phyloP scores from a whole-genome alignment of 805 yeast genomes.

The Lipomyces mesembrius region DNA sequence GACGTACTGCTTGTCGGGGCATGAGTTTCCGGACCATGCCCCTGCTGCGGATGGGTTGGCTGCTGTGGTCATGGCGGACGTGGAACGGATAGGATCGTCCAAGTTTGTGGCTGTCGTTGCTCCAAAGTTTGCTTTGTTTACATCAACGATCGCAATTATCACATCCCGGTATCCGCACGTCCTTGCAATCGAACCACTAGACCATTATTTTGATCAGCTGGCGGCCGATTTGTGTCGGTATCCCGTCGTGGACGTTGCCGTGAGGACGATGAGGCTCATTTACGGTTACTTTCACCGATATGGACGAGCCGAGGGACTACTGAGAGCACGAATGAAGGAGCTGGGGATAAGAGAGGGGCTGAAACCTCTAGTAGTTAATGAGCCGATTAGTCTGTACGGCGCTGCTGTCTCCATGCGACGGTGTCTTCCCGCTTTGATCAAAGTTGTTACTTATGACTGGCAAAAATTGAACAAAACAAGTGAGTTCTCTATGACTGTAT shows the following conservation, averaged over 20 bases:
- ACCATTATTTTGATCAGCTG: constrained; percentile 21
- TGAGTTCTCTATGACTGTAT: constrained; percentile 11
- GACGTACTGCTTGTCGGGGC: constrained; percentile 28
- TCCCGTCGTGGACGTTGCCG: constrained; percentile 21
- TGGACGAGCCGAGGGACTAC: constrained; percentile 20
- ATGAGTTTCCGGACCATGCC: constrained; percentile 18
- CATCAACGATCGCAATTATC: constrained; percentile 7
- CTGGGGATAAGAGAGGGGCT: constrained; percentile 18
- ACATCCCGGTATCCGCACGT: constrained; percentile 25
- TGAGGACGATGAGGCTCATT: constrained; percentile 25
- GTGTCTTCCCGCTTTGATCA: constrained; percentile 28
- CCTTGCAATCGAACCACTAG: constrained; percentile 28
- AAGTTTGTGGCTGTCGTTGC: constrained; percentile 26
- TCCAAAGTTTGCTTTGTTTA: constrained; percentile 15
- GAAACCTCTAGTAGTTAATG: constrained; percentile 14
- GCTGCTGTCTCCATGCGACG: constrained; percentile 28
- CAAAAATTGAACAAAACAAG: constrained; percentile 22
- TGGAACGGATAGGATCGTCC: constrained; percentile 25
- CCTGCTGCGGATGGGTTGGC: constrained; percentile 26
- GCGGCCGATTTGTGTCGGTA: constrained; percentile 29
- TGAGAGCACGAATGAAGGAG: constrained; percentile 16
- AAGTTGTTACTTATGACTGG: constrained; percentile 15
- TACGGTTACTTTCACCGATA: constrained; percentile 27
- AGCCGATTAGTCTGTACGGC: constrained; percentile 24
- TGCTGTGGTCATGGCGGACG: constrained; percentile 12